Evolutionary conservation across 2,329 filamentous ascomycete species (phyloP).

Genomic region (Sporothrix inflata): DNA sequence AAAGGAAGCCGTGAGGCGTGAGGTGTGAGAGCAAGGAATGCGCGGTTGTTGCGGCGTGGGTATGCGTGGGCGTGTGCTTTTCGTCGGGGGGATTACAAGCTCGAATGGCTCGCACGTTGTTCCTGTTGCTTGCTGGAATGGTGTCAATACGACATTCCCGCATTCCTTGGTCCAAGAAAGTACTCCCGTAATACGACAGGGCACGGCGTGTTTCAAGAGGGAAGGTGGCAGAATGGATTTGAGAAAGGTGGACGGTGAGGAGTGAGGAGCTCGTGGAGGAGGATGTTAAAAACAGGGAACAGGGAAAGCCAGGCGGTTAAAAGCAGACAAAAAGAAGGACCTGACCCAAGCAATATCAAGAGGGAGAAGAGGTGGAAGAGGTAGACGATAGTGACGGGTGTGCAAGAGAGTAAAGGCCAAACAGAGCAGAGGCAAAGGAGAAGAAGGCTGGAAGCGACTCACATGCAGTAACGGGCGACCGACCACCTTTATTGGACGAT

Average conservation of each 20-base stretch:
- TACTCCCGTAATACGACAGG: constrained; percentile 9
- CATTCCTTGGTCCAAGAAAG: constrained; percentile 15
- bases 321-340: constrained; percentile 10
- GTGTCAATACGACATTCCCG: constrained; percentile 29
- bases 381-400: background rate
- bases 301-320: constrained; percentile 14
- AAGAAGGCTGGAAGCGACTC: constrained; percentile 17
- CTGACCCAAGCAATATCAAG: constrained; percentile 10
- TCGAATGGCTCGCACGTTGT: background rate
- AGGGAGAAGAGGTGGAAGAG: background rate
- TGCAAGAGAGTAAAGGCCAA: background rate
- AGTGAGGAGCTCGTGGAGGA: background rate
- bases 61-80: constrained; percentile 18
- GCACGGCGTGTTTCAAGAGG: constrained; percentile 28
- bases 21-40: constrained; percentile 18
- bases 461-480: constrained; percentile 7
- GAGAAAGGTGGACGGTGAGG: constrained; percentile 7
- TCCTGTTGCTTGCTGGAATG: constrained; percentile 14
- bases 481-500: constrained; percentile 13
- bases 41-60: constrained; percentile 19
- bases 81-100: background rate
- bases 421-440: background rate
- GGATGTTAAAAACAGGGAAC: constrained; percentile 2
- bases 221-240: background rate
- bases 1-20: background rate